Base-by-base conservation (phyloP, 73 alveolate species). In the Symbiodinium natans region DNA sequence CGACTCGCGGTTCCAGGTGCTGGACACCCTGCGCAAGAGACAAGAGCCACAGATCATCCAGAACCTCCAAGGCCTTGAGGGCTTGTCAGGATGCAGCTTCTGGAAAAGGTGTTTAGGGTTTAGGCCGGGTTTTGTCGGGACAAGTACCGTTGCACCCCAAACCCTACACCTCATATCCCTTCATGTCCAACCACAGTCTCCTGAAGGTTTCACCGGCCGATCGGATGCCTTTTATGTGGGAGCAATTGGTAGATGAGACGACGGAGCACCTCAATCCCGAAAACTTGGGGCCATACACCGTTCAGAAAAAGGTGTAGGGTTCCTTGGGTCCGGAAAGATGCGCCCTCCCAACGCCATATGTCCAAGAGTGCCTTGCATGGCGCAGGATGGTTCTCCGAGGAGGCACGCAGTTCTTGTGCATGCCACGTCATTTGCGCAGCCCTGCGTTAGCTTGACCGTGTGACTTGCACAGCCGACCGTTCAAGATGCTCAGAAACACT, bases 11-110 rank as follows among this genome's bases (percentile, higher is more conserved):
- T n/a, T n/a, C 94, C 86, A 90, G 97, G 97, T 90, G 39, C 97
- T 90, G 36, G 52, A 41, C 17, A 73, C 38, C 21, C 77, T 90
- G 48, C 42, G 97, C 27, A 71, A 41, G 31, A 73, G 97, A 84
- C 97, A 73, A 11, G 86, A 36, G 75, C 52, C 36, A 8, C 89
- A 90, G 54, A 29, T 90, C 87, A 73, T 68, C 40, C 89, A 90
- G 29, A 68, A 36, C 7, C 36, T 71, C 56, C 39, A 68, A 27
- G 89, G 80, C 43, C 83, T 68, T 38, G 41, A 29, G 71, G 6
- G 31, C 11, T 3, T n/a, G 36, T n/a, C 40, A 17, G 63, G 90
- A 46, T 39, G 42, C 36, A 19, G 87, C 56, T 33, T n/a, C 2
- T 41, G 52, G 9, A 33, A 10, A 8, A 25, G 87, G 34, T 21